Percentiles rank a stretch among this genome's conserved stretches.
Evolutionary conservation across 2,329 filamentous ascomycete species (phyloP).

Genomic region (Aspergillus sp.): DNA sequence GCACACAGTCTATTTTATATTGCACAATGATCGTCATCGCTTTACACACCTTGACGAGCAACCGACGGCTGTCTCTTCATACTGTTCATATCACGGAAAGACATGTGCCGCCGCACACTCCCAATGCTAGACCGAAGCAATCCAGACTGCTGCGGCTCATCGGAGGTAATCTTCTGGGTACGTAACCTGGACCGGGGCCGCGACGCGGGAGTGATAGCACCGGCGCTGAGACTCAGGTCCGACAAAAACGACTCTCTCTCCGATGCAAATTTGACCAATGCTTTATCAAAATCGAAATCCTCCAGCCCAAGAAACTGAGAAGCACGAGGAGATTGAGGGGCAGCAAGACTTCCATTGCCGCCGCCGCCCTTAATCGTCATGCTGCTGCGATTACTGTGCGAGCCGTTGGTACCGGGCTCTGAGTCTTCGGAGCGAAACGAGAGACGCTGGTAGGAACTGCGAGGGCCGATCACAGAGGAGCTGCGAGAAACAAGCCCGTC

Average conservation of each 20-base stretch:
- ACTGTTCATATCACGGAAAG: constrained; percentile 92
- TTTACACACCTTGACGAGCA: constrained; percentile 68
- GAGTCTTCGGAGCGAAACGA: constrained; percentile 53
- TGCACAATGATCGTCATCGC: neutral
- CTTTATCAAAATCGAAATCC: constrained; percentile 91
- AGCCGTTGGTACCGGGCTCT: constrained; percentile 42
- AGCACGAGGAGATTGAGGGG: constrained; percentile 32
- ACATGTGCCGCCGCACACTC: constrained; percentile 88
- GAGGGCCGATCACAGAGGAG: constrained; percentile 34
- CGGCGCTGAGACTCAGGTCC: constrained; percentile 84
- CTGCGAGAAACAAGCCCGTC: constrained; percentile 39
- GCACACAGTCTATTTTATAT: neutral
- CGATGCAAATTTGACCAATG: constrained; percentile 90
- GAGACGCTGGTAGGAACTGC: constrained; percentile 44
- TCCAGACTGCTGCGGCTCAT: constrained; percentile 58
- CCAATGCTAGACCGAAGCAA: constrained; percentile 65
- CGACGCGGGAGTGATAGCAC: constrained; percentile 67
- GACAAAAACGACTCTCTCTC: constrained; percentile 92
- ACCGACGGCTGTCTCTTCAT: constrained; percentile 80
- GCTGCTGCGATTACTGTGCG: constrained; percentile 65
- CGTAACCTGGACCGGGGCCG: constrained; percentile 74
- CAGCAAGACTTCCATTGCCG: neutral
- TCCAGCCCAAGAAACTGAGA: constrained; percentile 43
- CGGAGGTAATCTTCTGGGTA: constrained; percentile 76
- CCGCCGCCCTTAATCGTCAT: constrained; percentile 55